Evolutionary conservation across 1,139 yeast genomes (phyloP).

Genomic region (Geotrichum histeridarum): DNA sequence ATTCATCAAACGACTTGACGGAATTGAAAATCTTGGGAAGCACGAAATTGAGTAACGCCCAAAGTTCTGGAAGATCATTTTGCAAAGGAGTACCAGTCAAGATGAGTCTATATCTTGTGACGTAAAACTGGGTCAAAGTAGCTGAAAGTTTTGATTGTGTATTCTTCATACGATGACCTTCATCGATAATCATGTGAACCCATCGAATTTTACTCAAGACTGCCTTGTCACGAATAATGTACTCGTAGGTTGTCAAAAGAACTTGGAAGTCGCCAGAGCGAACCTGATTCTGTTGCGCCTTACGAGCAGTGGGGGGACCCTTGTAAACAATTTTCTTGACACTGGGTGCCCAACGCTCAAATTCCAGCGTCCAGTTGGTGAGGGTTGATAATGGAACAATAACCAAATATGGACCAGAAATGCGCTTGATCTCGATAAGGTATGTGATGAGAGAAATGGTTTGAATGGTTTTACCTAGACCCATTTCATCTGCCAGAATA

Average conservation of each 20-base stretch:
- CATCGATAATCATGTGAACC: constrained; percentile 97
- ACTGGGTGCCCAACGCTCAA: constrained; percentile 87
- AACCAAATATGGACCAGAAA: constrained; percentile 58
- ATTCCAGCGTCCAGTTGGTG: constrained; percentile 94
- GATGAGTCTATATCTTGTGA: constrained; percentile 78
- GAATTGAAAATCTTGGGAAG: constrained; percentile 95
- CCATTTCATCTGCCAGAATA: constrained; percentile 93
- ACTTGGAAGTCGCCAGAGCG: constrained; percentile 82
- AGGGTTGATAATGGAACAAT: constrained; percentile 93
- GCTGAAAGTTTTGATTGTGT: constrained; percentile 79
- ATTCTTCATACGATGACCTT: constrained; percentile 98
- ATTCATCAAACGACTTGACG: constrained; percentile 95
- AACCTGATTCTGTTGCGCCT: constrained; percentile 65
- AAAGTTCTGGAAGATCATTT: constrained; percentile 90
- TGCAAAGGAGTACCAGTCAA: constrained; percentile 97
- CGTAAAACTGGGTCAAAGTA: constrained; percentile 78
- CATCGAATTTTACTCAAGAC: constrained; percentile 72
- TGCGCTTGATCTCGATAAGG: constrained; percentile 62
- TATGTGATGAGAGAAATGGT: constrained; percentile 73
- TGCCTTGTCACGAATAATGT: constrained; percentile 82
- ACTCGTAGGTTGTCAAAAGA: constrained; percentile 66
- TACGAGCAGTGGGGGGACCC: constrained; percentile 77
- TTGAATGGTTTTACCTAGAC: constrained; percentile 84
- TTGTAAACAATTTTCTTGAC: constrained; percentile 42
- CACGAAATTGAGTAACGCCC: constrained; percentile 94